phyloP scores from a whole-genome alignment of 192 early-diverging fungal species.

The Pecoramyces ruminantium region DNA sequence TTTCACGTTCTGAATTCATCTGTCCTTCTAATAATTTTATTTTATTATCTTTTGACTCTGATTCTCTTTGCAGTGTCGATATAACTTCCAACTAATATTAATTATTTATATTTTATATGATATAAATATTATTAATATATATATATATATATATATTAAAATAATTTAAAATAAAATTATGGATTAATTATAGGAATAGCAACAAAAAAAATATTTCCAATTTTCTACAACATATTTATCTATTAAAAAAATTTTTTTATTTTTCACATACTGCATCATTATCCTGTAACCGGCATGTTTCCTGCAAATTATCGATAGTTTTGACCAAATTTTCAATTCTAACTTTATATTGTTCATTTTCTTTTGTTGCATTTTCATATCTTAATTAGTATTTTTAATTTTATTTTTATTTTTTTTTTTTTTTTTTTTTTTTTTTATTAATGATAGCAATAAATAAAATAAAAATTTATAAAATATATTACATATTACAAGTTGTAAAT shows the following conservation, averaged over 20 bases:
- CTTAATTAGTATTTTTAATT: background rate
- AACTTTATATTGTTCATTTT: background rate
- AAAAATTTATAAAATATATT: too few relatives aligned
- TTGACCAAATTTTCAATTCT: slow-evolving; percentile 2
- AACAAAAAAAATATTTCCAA: background rate
- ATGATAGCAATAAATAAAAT: too few relatives aligned
- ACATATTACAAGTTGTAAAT: too few relatives aligned
- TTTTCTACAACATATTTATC: too few relatives aligned
- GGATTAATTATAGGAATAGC: too few relatives aligned
- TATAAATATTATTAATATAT: background rate
- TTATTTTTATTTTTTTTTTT: too few relatives aligned
- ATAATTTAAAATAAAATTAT: too few relatives aligned
- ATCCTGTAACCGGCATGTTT: slow-evolving; percentile 30
- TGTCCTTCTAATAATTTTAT: slow-evolving; percentile 20
- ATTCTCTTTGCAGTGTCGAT: slow-evolving; percentile 31
- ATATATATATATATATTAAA: background rate
- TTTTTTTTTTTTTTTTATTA: too few relatives aligned
- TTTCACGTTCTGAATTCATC: slow-evolving; percentile 14
- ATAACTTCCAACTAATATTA: slow-evolving; percentile 34
- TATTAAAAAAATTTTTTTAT: background rate
- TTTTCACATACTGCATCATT: slow-evolving; percentile 28
- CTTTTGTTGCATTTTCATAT: background rate
- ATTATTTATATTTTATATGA: background rate
- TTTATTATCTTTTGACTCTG: slow-evolving; percentile 25
- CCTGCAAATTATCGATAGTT: slow-evolving; percentile 31